These are phyloP conservation scores for Pseudocercospora macadamiae DNA, from an alignment of 2,329 filamentous ascomycete species.

Conservation along the genomic window DNA sequence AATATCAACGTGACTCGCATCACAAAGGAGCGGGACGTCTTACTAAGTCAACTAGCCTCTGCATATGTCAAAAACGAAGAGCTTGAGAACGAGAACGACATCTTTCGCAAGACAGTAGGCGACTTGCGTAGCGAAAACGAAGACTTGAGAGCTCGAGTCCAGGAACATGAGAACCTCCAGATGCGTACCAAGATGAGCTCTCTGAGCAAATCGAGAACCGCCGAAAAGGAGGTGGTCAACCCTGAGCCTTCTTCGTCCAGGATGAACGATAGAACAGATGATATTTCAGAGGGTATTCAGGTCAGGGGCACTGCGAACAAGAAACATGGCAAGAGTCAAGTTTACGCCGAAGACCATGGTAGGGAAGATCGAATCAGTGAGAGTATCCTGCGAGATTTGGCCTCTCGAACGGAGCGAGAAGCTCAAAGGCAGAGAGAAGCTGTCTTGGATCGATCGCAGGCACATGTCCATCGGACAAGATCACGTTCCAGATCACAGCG, in stretches of 20 bases:
- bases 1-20: slow-evolving; percentile 67
- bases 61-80: slow-evolving; percentile 61
- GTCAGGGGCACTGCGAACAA: not conserved
- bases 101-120: slow-evolving; percentile 55
- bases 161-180: slow-evolving; percentile 44
- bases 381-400: slow-evolving; percentile 26
- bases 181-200: slow-evolving; percentile 44
- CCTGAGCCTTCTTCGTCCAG: not conserved
- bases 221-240: not conserved
- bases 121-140: slow-evolving; percentile 84
- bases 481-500: slow-evolving; percentile 29
- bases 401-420: slow-evolving; percentile 34
- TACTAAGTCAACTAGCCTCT: slow-evolving; percentile 64
- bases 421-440: slow-evolving; percentile 29
- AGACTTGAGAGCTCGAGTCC: slow-evolving; percentile 54
- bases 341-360: slow-evolving; percentile 6
- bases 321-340: not conserved
- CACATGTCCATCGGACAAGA: not conserved
- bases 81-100: slow-evolving; percentile 52
- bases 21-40: slow-evolving; percentile 66
- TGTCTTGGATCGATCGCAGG: not conserved
- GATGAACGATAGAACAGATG: not conserved
- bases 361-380: slow-evolving; percentile 18
- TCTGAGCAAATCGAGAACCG: slow-evolving; percentile 17
- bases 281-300: slow-evolving; percentile 15